Evolutionary conservation across 768 basidiomycete genomes (phyloP).

Genomic region (Podaxis sp.): DNA sequence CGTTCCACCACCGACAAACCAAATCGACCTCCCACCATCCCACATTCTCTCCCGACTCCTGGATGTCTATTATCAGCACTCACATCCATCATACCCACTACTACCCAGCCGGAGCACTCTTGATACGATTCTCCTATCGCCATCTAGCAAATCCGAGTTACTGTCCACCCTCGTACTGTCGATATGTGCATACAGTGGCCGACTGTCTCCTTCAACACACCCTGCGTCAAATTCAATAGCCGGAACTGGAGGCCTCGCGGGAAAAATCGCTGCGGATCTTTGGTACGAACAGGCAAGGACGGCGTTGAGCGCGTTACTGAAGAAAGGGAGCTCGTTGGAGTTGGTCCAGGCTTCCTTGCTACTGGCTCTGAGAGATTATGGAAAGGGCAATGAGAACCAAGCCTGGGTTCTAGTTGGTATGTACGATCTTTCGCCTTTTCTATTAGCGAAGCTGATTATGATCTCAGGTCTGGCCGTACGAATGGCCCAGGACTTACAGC

Average conservation of each 20-base stretch:
- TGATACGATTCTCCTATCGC: conserved; percentile 14
- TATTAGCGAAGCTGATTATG: neutral
- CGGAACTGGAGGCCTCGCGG: conserved; percentile 15
- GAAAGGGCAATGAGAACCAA: conserved; percentile 25
- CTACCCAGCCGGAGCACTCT: conserved; percentile 18
- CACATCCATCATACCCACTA: conserved; percentile 25
- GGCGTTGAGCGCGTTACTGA: conserved; percentile 9
- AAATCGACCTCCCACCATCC: conserved; percentile 25
- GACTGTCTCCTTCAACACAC: conserved; percentile 18
- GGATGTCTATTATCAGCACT: conserved; percentile 23
- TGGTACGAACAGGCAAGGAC: conserved; percentile 25
- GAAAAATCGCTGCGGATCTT: conserved; percentile 25
- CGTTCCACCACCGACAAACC: conserved; percentile 7
- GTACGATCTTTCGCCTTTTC: neutral
- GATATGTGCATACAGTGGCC: conserved; percentile 27
- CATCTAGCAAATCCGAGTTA: conserved; percentile 14
- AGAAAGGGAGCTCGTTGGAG: conserved; percentile 20
- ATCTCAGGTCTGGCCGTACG: conserved; percentile 21
- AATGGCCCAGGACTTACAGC: conserved; percentile 21
- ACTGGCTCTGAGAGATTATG: conserved; percentile 25
- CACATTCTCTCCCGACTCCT: conserved; percentile 24
- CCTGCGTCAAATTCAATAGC: conserved; percentile 1
- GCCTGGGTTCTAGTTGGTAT: conserved; percentile 27
- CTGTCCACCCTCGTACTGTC: conserved; percentile 23
- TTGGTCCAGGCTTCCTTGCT: conserved; percentile 25